These are phyloP conservation scores for Fraxinus excelsior DNA, from an alignment of 257 asterid genomes.

Conservation along the genomic window DNA sequence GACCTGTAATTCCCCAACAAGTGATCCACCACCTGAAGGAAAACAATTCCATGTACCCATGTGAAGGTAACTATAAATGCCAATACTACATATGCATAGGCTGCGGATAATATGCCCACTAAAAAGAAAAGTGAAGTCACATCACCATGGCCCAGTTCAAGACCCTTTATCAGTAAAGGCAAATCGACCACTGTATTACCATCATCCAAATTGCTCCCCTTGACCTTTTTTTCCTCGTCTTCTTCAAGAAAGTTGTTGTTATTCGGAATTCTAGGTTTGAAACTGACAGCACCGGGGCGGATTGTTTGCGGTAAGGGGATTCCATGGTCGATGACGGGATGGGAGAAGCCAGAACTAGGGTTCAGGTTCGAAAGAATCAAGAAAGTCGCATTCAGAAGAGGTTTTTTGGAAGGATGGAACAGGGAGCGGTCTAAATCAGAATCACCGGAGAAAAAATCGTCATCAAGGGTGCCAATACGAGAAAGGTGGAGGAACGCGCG, in stretches of 20 bases:
- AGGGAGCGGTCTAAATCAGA: constrained; percentile 71
- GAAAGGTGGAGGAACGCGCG: constrained; percentile 88
- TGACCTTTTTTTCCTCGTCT: constrained; percentile 30
- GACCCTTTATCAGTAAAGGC: constrained; percentile 67
- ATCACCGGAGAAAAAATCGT: constrained; percentile 89
- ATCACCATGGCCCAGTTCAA: constrained; percentile 67
- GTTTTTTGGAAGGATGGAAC: constrained; percentile 50
- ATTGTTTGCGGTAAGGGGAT: constrained; percentile 30
- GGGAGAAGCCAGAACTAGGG: constrained; percentile 37
- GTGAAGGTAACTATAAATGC: constrained; percentile 76
- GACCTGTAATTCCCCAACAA: constrained; percentile 60
- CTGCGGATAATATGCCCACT: constrained; percentile 53
- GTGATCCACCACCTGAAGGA: constrained; percentile 69
- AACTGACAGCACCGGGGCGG: constrained; percentile 45
- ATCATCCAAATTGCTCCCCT: constrained; percentile 41
- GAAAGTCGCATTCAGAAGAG: constrained; percentile 46
- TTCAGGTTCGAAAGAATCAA: constrained; percentile 42
- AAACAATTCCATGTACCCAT: constrained; percentile 73
- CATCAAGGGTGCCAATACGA: constrained; percentile 73
- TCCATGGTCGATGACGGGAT: constrained; percentile 39
- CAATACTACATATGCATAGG: constrained; percentile 68
- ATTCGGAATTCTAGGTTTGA: constrained; percentile 45
- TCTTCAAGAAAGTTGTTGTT: constrained; percentile 27
- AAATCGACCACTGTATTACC: constrained; percentile 53
- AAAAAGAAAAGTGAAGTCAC: constrained; percentile 57